Base-by-base conservation (phyloP, 2,329 filamentous ascomycete species). In the Chaetomium strumarium region DNA sequence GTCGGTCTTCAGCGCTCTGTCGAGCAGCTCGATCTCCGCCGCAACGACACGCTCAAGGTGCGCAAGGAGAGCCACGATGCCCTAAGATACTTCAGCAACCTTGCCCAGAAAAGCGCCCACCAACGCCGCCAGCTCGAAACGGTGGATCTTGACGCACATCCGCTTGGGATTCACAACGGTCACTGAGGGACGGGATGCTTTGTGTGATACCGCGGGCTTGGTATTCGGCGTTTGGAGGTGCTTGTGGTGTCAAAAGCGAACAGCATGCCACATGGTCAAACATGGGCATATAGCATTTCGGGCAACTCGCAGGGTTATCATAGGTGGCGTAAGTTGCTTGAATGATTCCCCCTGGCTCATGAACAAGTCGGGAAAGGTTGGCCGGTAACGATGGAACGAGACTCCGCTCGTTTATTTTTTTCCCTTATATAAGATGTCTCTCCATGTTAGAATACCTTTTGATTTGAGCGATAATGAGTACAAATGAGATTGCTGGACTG, bases 71-170 rank as follows among this genome's bases (percentile, higher is more conserved):
- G 89, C 65, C 86, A 95, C 66, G 84, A 89, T 31, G 93, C 93
- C 7, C 76, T 82, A 60, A 95, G 92, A 70, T 97, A 95, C 73
- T 99, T 99, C 68, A 75, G 81, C 48, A 93, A 95, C 64, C 78
- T 99, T 16, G 83, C 93, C 48, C 79, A 86, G 55, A 78, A 84
- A 60, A 83, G 78, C 55, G 73, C 73, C 17, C 69, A 73, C 52
- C 75, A 84, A 62, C 74, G 77, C 33, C 66, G 66, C 41, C 68
- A 69, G 40, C 75, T 83, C 20, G 71, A 75, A 53, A 72, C 67
- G 8, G 72, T 83, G 40, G 80, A 83, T 59, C 70, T 83, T 9
- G 80, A 83, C 12, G 72, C 72, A 12, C 75, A 76, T 31, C 77
- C 76, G 6, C 57, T 52, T 4, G 57, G 54, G 16, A 31, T 36